phyloP scores from a whole-genome alignment of 768 basidiomycete species.

The Aureoboletus auriporus region DNA sequence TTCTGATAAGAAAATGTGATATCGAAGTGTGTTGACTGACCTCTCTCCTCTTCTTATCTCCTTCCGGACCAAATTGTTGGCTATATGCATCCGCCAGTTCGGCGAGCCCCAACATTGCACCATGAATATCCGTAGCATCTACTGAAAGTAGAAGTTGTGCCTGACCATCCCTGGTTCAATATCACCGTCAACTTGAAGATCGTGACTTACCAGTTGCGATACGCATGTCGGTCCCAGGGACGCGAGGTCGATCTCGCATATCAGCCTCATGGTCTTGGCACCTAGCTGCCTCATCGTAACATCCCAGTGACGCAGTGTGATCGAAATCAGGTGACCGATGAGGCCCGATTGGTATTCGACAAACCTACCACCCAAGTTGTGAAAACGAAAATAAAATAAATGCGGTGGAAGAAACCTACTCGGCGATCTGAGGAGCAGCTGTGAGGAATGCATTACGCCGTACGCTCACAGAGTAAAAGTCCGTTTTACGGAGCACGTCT shows the following conservation, averaged over 20 bases:
- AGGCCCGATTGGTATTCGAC: conserved; percentile 67
- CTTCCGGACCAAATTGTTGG: conserved; percentile 25
- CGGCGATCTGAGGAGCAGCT: conserved; percentile 83
- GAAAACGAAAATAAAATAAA: conserved; percentile 5
- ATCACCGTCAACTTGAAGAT: conserved; percentile 7
- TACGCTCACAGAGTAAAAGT: conserved; percentile 92
- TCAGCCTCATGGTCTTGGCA: conserved; percentile 65
- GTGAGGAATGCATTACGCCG: conserved; percentile 79
- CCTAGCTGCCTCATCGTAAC: conserved; percentile 70
- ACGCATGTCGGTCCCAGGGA: conserved; percentile 47
- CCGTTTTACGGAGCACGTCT: conserved; percentile 84
- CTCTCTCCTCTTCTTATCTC: conserved; percentile 38
- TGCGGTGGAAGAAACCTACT: conserved; percentile 47
- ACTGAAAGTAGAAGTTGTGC: conserved; percentile 52
- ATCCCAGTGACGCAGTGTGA: conserved; percentile 90
- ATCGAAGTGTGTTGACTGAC: conserved; percentile 30
- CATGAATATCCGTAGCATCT: conserved; percentile 75
- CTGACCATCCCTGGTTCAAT: conserved; percentile 33
- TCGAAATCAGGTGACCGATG: conserved; percentile 67
- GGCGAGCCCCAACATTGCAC: conserved; percentile 67
- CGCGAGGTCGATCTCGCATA: conserved; percentile 60
- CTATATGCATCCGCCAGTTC: conserved; percentile 67
- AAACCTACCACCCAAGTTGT: conserved; percentile 48
- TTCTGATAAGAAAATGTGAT: conserved; percentile 3
- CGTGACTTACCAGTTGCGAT: conserved; percentile 50